Conservation (phyloP, 495 filamentous ascomycete species). For the Penicillium lagena region DNA sequence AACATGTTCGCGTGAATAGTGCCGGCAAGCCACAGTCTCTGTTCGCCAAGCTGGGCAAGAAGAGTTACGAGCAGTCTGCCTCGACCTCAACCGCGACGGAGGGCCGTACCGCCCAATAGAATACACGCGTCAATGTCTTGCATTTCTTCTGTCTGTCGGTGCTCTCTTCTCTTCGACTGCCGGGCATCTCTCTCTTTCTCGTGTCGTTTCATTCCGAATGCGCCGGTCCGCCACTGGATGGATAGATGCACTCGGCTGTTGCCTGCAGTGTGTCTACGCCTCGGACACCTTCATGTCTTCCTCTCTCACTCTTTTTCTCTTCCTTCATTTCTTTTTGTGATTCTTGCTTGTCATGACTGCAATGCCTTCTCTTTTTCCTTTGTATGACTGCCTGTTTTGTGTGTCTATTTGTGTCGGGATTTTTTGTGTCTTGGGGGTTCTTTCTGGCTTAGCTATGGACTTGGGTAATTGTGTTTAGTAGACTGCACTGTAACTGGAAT, state of each 20-base stretch:
- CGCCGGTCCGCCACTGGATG: no score
- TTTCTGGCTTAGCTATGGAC: no score
- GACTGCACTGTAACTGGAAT: no score
- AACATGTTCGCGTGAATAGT: slow-evolving; percentile 11
- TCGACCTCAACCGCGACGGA: slow-evolving; percentile 11
- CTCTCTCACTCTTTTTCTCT: slow-evolving; percentile 10
- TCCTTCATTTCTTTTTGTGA: slow-evolving; percentile 7
- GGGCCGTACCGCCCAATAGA: slow-evolving; percentile 10
- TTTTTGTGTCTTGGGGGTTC: slow-evolving; percentile 7
- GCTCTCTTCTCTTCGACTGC: no score
- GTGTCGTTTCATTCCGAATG: no score
- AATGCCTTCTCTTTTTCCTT: slow-evolving; percentile 26
- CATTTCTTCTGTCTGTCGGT: neutral
- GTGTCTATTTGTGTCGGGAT: slow-evolving; percentile 2
- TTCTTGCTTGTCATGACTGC: slow-evolving; percentile 4
- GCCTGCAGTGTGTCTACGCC: neutral
- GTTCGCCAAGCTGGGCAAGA: slow-evolving; percentile 46
- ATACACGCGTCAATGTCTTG: neutral
- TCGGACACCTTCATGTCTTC: neutral
- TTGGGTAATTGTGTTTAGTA: no score
- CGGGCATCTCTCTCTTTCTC: no score
- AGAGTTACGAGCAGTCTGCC: slow-evolving; percentile 40
- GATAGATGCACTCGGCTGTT: no score
- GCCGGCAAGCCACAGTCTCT: slow-evolving; percentile 43
- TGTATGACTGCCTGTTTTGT: slow-evolving; percentile 6